Conservation (phyloP, 2,329 filamentous ascomycete species). For the Fusarium torulosum region DNA sequence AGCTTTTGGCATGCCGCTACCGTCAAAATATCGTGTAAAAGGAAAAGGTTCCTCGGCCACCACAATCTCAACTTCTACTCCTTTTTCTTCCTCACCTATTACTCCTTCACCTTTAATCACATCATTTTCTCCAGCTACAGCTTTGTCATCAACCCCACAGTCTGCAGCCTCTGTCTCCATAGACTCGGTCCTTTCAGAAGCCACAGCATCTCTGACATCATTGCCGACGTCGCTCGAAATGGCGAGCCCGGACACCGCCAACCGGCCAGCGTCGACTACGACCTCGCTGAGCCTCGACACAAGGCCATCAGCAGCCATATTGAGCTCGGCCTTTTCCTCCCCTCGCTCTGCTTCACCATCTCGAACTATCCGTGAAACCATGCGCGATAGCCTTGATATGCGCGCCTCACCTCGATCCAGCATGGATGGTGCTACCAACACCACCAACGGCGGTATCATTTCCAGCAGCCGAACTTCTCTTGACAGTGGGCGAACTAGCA, state of each 20-base stretch:
- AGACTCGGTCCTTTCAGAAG: constrained; percentile 38
- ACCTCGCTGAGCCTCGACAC: constrained; percentile 16
- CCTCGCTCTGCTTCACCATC: constrained; percentile 25
- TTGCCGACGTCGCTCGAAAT: constrained; percentile 29
- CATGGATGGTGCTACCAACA: constrained; percentile 42
- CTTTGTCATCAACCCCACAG: constrained; percentile 18
- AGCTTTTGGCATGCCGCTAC: constrained; percentile 52
- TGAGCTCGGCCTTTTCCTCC: constrained; percentile 23
- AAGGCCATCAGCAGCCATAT: constrained; percentile 27
- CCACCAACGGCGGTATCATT: constrained; percentile 22
- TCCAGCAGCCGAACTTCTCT: constrained; percentile 49
- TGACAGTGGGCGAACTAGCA: constrained; percentile 55
- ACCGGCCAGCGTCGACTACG: constrained; percentile 18
- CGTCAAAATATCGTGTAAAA: constrained; percentile 47
- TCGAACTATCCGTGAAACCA: constrained; percentile 29
- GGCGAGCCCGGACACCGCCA: constrained; percentile 30
- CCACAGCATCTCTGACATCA: constrained; percentile 38
- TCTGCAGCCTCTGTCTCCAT: constrained; percentile 32
- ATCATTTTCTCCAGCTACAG: constrained; percentile 5
- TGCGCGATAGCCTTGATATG: constrained; percentile 49
- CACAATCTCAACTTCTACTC: constrained; percentile 27
- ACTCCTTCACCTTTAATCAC: constrained; percentile 18
- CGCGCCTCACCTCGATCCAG: constrained; percentile 49
- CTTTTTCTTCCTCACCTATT: constrained; percentile 25
- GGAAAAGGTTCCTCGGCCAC: constrained; percentile 41